phyloP scores from a whole-genome alignment of 805 yeast genomes.

The Helenozyma baotianmanensis region DNA sequence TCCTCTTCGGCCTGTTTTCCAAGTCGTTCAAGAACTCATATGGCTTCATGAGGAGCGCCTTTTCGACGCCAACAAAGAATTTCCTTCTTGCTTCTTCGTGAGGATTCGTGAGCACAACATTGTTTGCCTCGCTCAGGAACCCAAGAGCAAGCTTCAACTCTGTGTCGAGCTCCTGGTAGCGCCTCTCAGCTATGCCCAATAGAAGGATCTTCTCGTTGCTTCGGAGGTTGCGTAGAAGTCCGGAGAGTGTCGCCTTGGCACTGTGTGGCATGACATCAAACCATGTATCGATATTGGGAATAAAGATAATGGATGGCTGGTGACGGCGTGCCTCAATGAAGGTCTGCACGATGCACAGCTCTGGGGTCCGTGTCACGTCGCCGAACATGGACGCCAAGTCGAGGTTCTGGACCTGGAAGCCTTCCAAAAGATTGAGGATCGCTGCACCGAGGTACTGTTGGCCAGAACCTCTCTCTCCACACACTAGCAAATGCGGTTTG shows the following conservation, averaged over 20 bases:
- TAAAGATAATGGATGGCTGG: conserved; percentile 77
- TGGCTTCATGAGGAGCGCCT: conserved; percentile 64
- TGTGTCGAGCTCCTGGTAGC: conserved; percentile 34
- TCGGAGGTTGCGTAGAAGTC: conserved; percentile 61
- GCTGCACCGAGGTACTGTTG: conserved; percentile 85
- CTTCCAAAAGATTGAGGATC: conserved; percentile 75
- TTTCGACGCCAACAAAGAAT: conserved; percentile 54
- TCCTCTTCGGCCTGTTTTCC: conserved; percentile 50
- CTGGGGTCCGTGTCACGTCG: conserved; percentile 78
- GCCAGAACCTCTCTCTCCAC: conserved; percentile 78
- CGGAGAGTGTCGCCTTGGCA: conserved; percentile 66
- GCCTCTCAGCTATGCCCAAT: conserved; percentile 64
- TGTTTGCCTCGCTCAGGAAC: conserved; percentile 40
- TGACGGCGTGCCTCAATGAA: conserved; percentile 86
- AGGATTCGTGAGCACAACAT: conserved; percentile 44
- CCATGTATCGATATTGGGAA: conserved; percentile 84
- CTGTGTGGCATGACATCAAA: conserved; percentile 59
- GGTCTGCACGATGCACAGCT: conserved; percentile 75
- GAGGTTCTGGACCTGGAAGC: conserved; percentile 80
- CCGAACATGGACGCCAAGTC: conserved; percentile 75
- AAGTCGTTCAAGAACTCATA: conserved; percentile 61
- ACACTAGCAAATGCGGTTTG: conserved; percentile 73
- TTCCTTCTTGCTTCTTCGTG: conserved; percentile 39
- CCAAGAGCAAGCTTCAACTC: conserved; percentile 59
- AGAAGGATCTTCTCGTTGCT: conserved; percentile 72